These are phyloP conservation scores for Lasiodiplodia sp. DNA, from an alignment of 2,329 filamentous ascomycete species.

Conservation along the genomic window DNA sequence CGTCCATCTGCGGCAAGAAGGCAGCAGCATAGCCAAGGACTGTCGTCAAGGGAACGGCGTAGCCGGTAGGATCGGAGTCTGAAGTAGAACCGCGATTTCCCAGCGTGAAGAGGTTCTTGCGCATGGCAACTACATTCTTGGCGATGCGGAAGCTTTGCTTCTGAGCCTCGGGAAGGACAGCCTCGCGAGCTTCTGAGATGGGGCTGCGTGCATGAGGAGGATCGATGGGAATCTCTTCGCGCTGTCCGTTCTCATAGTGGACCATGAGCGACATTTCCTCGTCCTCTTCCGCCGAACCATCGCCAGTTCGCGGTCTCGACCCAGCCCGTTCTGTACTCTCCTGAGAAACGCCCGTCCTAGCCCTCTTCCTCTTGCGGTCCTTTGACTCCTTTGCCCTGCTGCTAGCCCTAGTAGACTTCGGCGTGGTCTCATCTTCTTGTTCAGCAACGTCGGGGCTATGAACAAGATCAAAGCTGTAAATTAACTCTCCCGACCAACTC, in stretches of 20 bases:
- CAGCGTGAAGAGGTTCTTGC: constrained; percentile 64
- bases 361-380: constrained; percentile 65
- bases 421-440: constrained; percentile 31
- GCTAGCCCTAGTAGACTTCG: neutral
- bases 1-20: constrained; percentile 63
- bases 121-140: constrained; percentile 61
- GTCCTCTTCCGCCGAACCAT: constrained; percentile 42
- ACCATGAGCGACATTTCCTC: constrained; percentile 62
- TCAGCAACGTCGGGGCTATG: constrained; percentile 64
- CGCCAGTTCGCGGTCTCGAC: constrained; percentile 58
- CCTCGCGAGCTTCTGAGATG: constrained; percentile 50
- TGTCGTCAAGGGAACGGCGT: constrained; percentile 53
- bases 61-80: constrained; percentile 41
- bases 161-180: constrained; percentile 61
- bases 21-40: constrained; percentile 49
- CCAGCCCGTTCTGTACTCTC: constrained; percentile 53
- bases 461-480: constrained; percentile 71
- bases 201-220: constrained; percentile 38
- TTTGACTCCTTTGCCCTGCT: constrained; percentile 39
- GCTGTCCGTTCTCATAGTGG: constrained; percentile 66
- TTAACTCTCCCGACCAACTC: constrained; percentile 72
- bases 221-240: constrained; percentile 63
- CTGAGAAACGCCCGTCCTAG: constrained; percentile 52
- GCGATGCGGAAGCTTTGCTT: constrained; percentile 63
- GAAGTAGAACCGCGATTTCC: constrained; percentile 33